These are phyloP conservation scores for Tylopilus intermedius DNA, from an alignment of 768 basidiomycete species.

Conservation along the genomic window DNA sequence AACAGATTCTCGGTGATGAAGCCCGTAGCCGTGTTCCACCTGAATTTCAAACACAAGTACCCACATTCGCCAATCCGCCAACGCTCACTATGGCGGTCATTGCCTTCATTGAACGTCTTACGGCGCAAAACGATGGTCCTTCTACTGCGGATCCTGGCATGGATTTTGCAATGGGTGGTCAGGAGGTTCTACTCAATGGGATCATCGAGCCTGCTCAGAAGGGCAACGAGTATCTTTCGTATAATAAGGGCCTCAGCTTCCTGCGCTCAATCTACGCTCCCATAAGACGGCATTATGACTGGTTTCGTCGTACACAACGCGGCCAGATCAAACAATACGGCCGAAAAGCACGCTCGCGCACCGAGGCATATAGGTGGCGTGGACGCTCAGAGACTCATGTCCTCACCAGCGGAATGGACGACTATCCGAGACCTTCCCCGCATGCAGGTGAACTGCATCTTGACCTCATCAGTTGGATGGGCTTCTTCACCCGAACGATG, in stretches of 20 bases:
- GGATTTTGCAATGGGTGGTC: slow-evolving; percentile 46
- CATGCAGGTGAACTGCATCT: slow-evolving; percentile 90
- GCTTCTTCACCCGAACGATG: slow-evolving; percentile 93
- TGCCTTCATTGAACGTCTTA: slow-evolving; percentile 77
- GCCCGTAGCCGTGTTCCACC: slow-evolving; percentile 89
- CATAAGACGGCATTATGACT: slow-evolving; percentile 87
- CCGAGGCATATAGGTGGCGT: slow-evolving; percentile 92
- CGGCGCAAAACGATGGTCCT: slow-evolving; percentile 39
- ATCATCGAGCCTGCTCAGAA: slow-evolving; percentile 21
- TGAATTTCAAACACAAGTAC: slow-evolving; percentile 92
- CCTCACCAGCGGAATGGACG: slow-evolving; percentile 92
- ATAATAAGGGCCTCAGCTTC: slow-evolving; percentile 58
- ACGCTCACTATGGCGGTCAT: slow-evolving; percentile 93
- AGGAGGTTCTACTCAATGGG: slow-evolving; percentile 48
- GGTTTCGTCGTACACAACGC: slow-evolving; percentile 92
- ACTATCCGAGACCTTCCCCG: slow-evolving; percentile 88
- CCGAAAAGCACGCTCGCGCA: slow-evolving; percentile 75
- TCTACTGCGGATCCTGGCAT: slow-evolving; percentile 64
- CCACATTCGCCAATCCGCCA: slow-evolving; percentile 91
- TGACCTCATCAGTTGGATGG: slow-evolving; percentile 95
- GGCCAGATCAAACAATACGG: slow-evolving; percentile 92
- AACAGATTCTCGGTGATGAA: slow-evolving; percentile 96
- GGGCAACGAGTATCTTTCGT: slow-evolving; percentile 50
- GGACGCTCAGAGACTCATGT: slow-evolving; percentile 84
- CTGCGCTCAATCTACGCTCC: slow-evolving; percentile 78